Conservation (phyloP, 1,284 basidiomycete species). For the Heterobasidion annosum region DNA sequence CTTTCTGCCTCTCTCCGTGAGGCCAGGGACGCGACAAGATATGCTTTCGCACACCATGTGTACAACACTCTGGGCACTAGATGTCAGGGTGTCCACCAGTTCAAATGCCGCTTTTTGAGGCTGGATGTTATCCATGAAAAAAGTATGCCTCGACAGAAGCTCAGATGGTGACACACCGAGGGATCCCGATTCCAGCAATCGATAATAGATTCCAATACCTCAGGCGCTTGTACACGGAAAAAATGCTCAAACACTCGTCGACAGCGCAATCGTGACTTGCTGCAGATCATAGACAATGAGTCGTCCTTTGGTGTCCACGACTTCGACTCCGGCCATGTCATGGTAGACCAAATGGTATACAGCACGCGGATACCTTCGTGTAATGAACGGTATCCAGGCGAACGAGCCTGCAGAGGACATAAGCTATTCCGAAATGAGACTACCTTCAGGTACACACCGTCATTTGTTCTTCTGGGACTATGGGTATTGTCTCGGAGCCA, state of each 20-base stretch:
- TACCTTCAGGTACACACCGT: constrained; percentile 31
- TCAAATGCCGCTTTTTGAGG: constrained; percentile 58
- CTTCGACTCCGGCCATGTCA: constrained; percentile 37
- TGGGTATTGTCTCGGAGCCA: constrained; percentile 43
- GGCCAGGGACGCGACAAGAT: constrained; percentile 39
- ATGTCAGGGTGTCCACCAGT: constrained; percentile 75
- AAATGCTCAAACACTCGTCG: constrained; percentile 79
- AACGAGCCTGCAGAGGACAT: constrained; percentile 38
- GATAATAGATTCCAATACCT: constrained; percentile 77
- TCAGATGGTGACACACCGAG: constrained; percentile 26
- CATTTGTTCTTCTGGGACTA: constrained; percentile 42
- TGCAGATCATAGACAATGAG: constrained; percentile 55
- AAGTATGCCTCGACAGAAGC: constrained; percentile 4
- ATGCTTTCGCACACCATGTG: constrained; percentile 88
- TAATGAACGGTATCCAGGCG: constrained; percentile 61
- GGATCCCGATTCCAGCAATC: constrained; percentile 67
- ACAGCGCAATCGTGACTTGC: constrained; percentile 56
- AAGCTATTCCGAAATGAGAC: constrained; percentile 7
- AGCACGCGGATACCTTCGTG: constrained; percentile 66
- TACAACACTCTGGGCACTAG: constrained; percentile 83
- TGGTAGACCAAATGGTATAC: constrained; percentile 61
- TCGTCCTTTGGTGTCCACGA: constrained; percentile 51
- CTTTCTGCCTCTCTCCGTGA: constrained; percentile 48
- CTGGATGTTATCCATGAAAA: constrained; percentile 15
- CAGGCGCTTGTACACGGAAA: constrained; percentile 72